A percentile compares a stretch with the other conserved stretches of the same genome.
Evolutionary conservation across 176 grass and related monocot species (phyloP).

Genomic region (Stipa capillata): DNA sequence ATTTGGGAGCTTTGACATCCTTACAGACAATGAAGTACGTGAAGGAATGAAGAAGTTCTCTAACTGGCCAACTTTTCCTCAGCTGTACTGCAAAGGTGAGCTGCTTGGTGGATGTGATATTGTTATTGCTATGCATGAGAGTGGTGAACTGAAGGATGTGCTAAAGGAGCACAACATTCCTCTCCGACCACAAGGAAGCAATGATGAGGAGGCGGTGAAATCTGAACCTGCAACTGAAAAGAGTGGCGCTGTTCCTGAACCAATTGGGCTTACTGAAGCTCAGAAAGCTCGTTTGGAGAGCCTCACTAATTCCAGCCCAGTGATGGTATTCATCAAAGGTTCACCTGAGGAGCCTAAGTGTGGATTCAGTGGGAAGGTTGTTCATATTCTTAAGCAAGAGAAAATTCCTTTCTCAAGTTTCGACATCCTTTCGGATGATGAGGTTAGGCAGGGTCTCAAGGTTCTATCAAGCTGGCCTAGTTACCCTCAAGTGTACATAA

Average conservation of each 20-base stretch:
- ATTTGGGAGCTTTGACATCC: conserved; percentile 85
- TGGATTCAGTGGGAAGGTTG: conserved; percentile 83
- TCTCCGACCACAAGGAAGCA: conserved; percentile 31
- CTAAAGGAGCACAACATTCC: conserved; percentile 58
- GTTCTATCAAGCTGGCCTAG: conserved; percentile 86
- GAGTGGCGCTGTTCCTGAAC: conserved; percentile 12
- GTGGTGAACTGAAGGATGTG: conserved; percentile 77
- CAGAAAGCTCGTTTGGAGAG: conserved; percentile 45
- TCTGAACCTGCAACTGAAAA: conserved; percentile 15
- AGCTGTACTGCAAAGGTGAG: conserved; percentile 89
- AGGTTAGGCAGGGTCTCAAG: conserved; percentile 80
- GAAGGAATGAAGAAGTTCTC: conserved; percentile 93
- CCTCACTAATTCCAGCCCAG: conserved; percentile 57
- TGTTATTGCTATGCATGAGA: conserved; percentile 80
- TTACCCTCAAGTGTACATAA: conserved; percentile 93
- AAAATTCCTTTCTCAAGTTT: conserved; percentile 82
- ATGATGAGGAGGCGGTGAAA: conserved; percentile 22
- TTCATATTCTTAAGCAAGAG: conserved; percentile 90
- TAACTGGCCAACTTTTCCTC: conserved; percentile 96
- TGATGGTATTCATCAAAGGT: conserved; percentile 92
- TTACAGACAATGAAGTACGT: conserved; percentile 71
- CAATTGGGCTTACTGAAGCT: conserved; percentile 21
- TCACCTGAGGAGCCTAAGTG: conserved; percentile 84
- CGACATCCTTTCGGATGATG: conserved; percentile 79
- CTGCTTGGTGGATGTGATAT: conserved; percentile 94